Evolutionary conservation across 2,329 filamentous ascomycete species (phyloP).

Genomic region (Fusarium heterosporum): DNA sequence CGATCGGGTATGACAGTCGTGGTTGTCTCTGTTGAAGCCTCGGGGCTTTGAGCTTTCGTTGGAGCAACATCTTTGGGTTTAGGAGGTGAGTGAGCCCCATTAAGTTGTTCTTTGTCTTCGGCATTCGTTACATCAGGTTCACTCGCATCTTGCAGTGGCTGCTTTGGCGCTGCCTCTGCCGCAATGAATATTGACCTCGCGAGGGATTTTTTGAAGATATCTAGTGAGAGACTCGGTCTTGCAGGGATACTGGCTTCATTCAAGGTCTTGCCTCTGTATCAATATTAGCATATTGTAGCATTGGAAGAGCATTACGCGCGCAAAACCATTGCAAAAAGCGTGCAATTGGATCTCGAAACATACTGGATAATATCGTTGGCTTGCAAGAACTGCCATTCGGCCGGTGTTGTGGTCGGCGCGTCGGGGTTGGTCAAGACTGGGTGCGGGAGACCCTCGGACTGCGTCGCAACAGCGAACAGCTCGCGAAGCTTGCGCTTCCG

Average conservation of each 20-base stretch:
- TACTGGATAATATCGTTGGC: constrained; percentile 71
- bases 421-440: constrained; percentile 68
- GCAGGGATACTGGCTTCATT: constrained; percentile 66
- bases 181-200: constrained; percentile 46
- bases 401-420: constrained; percentile 63
- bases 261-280: constrained; percentile 56
- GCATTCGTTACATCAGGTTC: constrained; percentile 15
- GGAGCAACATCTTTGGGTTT: constrained; percentile 25
- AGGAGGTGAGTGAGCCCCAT: constrained; percentile 18
- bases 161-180: constrained; percentile 24
- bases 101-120: constrained; percentile 26
- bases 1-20: not conserved
- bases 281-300: constrained; percentile 41
- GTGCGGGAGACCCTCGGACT: constrained; percentile 70
- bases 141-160: constrained; percentile 19
- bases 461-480: constrained; percentile 83
- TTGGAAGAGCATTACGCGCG: constrained; percentile 33
- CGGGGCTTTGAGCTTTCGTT: constrained; percentile 26
- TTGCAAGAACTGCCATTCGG: constrained; percentile 68
- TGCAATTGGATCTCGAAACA: constrained; percentile 49
- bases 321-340: constrained; percentile 30
- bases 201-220: constrained; percentile 56
- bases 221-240: constrained; percentile 59
- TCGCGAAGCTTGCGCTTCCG: constrained; percentile 92
- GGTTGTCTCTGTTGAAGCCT: constrained; percentile 23